Conservation (phyloP, 345 rosid genomes). For the Salix suchowensis region DNA sequence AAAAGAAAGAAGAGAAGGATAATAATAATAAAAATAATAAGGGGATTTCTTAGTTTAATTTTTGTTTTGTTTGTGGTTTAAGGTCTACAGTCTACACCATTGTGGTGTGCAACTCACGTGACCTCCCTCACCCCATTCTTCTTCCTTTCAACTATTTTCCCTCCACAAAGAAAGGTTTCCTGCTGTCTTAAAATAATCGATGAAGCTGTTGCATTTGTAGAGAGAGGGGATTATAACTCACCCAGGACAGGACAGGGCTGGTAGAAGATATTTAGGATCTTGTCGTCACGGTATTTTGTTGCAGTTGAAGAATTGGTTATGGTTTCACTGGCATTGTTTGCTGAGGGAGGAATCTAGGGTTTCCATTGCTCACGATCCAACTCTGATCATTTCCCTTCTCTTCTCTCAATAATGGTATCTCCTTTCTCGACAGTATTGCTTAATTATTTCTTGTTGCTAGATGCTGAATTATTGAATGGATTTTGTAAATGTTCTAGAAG, state of each 20-base stretch:
- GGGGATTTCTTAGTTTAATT: not conserved
- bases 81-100: constrained; percentile 13
- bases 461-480: not conserved
- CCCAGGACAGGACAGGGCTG: not conserved
- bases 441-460: not conserved
- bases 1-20: not conserved
- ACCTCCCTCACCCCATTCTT: not conserved
- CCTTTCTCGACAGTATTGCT: not conserved
- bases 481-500: not conserved
- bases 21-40: not conserved
- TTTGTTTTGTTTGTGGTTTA: not conserved
- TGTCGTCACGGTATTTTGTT: not conserved
- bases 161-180: not conserved
- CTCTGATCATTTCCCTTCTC: constrained; percentile 10
- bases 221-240: not conserved
- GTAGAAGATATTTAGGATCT: constrained; percentile 7
- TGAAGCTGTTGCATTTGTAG: not conserved
- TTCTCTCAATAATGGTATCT: constrained; percentile 32
- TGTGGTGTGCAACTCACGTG: not conserved
- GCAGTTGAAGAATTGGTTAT: constrained; percentile 10
- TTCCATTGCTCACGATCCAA: constrained; percentile 25
- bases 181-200: not conserved
- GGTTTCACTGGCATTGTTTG: constrained; percentile 14
- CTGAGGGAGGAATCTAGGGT: constrained; percentile 22
- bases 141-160: not conserved